Conservation (phyloP, 805 yeast genomes). For the Saccharomycopsis sp. region DNA sequence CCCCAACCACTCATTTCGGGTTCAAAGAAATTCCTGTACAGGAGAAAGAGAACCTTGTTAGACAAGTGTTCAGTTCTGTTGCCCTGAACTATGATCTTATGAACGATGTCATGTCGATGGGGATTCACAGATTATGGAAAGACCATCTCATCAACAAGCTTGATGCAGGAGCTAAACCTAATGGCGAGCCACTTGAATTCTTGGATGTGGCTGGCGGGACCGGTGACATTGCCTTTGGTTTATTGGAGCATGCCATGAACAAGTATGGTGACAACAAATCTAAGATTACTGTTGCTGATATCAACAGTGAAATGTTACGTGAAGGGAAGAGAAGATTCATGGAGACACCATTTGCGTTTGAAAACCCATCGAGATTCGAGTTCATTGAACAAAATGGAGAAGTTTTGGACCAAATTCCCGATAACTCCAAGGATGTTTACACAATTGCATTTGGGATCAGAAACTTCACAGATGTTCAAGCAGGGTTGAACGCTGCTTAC, state of each 20-base stretch:
- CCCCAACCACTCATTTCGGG: conserved; percentile 94
- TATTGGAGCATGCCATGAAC: conserved; percentile 79
- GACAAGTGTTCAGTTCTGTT: conserved; percentile 85
- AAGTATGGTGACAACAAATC: conserved; percentile 66
- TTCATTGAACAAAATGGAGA: conserved; percentile 93
- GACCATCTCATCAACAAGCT: conserved; percentile 76
- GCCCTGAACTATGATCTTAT: conserved; percentile 89
- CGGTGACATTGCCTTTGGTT: conserved; percentile 94
- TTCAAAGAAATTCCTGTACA: conserved; percentile 69
- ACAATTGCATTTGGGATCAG: conserved; percentile 97
- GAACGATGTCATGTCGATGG: conserved; percentile 97
- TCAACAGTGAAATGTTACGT: conserved; percentile 87
- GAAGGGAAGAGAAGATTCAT: conserved; percentile 80
- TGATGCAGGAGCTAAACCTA: conserved; percentile 91
- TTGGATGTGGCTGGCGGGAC: conserved; percentile 98
- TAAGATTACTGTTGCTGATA: conserved; percentile 87
- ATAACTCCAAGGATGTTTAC: conserved; percentile 85
- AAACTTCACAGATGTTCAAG: conserved; percentile 89
- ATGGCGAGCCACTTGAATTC: conserved; percentile 71
- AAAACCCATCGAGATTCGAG: conserved; percentile 45
- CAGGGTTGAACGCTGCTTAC: conserved; percentile 87
- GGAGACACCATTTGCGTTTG: conserved; percentile 44
- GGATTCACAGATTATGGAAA: conserved; percentile 92
- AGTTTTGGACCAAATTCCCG: conserved; percentile 69
- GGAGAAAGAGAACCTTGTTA: conserved; percentile 75